phyloP scores from a whole-genome alignment of 2,329 filamentous ascomycete genomes.

The Penicillium sp. region DNA sequence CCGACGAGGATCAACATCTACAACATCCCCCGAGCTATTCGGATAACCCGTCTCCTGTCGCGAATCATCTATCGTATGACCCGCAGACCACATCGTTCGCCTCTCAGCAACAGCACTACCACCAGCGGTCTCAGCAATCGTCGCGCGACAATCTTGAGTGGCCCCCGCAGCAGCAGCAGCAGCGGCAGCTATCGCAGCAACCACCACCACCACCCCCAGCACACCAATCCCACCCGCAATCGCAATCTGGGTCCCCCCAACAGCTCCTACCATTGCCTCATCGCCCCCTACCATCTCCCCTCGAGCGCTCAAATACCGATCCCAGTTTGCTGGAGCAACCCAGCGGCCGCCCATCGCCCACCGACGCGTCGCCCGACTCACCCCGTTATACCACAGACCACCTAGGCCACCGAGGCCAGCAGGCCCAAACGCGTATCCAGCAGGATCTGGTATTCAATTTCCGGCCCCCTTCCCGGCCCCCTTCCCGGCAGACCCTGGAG shows the following conservation, averaged over 20 bases:
- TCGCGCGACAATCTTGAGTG: background rate
- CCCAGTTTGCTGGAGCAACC: conserved; percentile 27
- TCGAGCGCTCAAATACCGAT: conserved; percentile 36
- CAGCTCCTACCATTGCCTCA: conserved; percentile 24
- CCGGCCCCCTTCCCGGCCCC: conserved; percentile 30
- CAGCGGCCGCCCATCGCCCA: conserved; percentile 26
- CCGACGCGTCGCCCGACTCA: conserved; percentile 24
- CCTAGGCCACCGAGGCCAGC: conserved; percentile 22
- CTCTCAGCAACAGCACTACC: conserved; percentile 23
- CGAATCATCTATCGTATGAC: conserved; percentile 14
- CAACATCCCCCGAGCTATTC: conserved; percentile 11
- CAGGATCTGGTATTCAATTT: conserved; percentile 29
- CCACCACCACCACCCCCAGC: background rate
- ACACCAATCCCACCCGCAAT: background rate
- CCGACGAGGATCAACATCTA: conserved; percentile 19
- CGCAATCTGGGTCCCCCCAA: background rate
- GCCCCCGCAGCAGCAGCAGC: conserved; percentile 1
- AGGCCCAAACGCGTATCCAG: conserved; percentile 16
- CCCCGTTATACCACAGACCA: conserved; percentile 18
- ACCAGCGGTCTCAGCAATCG: background rate
- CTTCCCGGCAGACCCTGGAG: conserved; percentile 28
- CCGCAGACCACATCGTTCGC: conserved; percentile 17
- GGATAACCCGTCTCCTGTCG: conserved; percentile 17
- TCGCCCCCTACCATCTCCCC: conserved; percentile 21
- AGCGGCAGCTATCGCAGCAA: background rate